phyloP scores from a whole-genome alignment of 441 rosid species.

The Codiaeum variegatum region DNA sequence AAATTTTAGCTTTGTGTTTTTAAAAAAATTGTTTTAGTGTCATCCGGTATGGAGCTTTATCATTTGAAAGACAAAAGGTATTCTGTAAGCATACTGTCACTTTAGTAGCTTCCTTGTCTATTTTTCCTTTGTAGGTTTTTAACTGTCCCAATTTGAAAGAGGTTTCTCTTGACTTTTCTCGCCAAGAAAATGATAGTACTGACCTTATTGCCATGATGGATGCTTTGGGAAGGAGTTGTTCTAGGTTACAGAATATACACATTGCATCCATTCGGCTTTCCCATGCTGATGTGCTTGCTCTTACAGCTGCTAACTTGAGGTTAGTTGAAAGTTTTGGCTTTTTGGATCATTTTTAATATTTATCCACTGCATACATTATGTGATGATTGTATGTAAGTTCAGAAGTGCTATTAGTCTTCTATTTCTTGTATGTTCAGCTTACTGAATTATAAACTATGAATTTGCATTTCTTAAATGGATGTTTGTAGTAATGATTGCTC shows the following conservation, averaged over 20 bases:
- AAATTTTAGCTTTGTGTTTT: conserved; percentile 4
- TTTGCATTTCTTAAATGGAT: neutral
- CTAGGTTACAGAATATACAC: conserved; percentile 73
- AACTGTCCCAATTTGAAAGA: conserved; percentile 82
- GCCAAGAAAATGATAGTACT: conserved; percentile 68
- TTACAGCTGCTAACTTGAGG: conserved; percentile 79
- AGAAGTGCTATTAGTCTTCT: neutral
- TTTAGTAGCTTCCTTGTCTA: conserved; percentile 3
- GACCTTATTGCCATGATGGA: conserved; percentile 64
- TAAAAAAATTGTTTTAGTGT: neutral
- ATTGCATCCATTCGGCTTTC: conserved; percentile 77
- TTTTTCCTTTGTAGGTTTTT: conserved; percentile 41
- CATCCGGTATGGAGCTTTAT: neutral
- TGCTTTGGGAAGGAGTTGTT: conserved; percentile 68
- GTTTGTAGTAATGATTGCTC: conserved; percentile 17
- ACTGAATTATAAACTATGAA: neutral
- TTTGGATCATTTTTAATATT: neutral
- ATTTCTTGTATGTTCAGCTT: neutral
- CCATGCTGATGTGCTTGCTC: conserved; percentile 74
- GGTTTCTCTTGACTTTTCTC: conserved; percentile 75
- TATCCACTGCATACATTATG: too few species aligned
- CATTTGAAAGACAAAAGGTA: neutral
- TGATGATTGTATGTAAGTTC: neutral
- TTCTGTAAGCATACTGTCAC: neutral
- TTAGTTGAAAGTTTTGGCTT: conserved; percentile 27